Evolutionary conservation across 768 basidiomycete species (phyloP).

Genomic region (Hemileccinum impolitum): DNA sequence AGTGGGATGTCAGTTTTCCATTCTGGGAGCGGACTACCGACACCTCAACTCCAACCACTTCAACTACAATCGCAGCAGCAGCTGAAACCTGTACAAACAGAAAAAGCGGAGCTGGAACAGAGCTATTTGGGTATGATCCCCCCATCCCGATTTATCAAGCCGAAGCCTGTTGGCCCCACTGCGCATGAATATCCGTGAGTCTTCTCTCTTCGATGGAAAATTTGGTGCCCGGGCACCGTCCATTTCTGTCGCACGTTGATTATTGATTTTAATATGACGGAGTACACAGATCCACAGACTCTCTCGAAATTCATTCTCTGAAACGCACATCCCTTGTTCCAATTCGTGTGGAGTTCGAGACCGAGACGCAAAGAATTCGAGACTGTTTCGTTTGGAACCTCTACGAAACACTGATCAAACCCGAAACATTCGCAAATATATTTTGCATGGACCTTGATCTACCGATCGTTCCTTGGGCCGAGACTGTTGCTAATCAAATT

Average conservation of each 20-base stretch:
- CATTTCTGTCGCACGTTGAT: slow-evolving; percentile 18
- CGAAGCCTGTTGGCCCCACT: slow-evolving; percentile 55
- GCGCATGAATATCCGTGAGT: slow-evolving; percentile 76
- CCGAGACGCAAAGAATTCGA: slow-evolving; percentile 84
- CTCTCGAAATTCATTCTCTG: slow-evolving; percentile 60
- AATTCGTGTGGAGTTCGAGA: slow-evolving; percentile 94
- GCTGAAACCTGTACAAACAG: slow-evolving; percentile 23
- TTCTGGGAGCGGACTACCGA: slow-evolving; percentile 42
- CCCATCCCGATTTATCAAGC: slow-evolving; percentile 71
- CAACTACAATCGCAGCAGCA: slow-evolving; percentile 18
- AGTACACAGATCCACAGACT: slow-evolving; percentile 55
- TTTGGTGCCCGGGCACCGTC: slow-evolving; percentile 6
- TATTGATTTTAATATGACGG: slow-evolving; percentile 15
- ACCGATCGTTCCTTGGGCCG: slow-evolving; percentile 59
- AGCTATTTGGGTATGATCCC: slow-evolving; percentile 88
- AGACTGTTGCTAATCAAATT: slow-evolving; percentile 83
- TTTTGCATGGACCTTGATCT: slow-evolving; percentile 91
- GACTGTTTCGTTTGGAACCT: slow-evolving; percentile 97
- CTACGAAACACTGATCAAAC: slow-evolving; percentile 81
- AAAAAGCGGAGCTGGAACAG: slow-evolving; percentile 71
- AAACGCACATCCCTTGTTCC: slow-evolving; percentile 66
- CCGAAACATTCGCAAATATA: slow-evolving; percentile 78
- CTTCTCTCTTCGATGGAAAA: slow-evolving; percentile 7
- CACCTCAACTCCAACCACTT: slow-evolving; percentile 28
- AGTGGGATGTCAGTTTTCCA: slow-evolving; percentile 55